Evolutionary conservation across 2,329 filamentous ascomycete genomes (phyloP).

Genomic region (Phyllosticta citrichinensis): DNA sequence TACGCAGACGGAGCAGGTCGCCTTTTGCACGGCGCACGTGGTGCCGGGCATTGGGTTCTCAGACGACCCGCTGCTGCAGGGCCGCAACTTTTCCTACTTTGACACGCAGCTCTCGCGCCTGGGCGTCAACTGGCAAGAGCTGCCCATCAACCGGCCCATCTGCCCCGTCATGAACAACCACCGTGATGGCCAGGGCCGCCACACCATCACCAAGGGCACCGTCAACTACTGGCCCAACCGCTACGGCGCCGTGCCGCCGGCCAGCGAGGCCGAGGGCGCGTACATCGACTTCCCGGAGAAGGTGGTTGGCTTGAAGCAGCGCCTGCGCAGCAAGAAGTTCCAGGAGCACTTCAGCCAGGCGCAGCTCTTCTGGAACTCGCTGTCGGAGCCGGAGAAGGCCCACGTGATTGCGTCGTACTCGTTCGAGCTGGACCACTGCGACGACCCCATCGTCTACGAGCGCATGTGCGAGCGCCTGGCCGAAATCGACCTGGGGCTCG

Average conservation of each 20-base stretch:
- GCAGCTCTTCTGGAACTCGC: slow-evolving; percentile 73
- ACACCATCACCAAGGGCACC: slow-evolving; percentile 62
- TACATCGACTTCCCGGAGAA: slow-evolving; percentile 60
- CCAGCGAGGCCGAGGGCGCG: slow-evolving; percentile 50
- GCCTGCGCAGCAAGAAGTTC: slow-evolving; percentile 63
- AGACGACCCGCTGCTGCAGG: slow-evolving; percentile 64
- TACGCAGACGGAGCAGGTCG: slow-evolving; percentile 70
- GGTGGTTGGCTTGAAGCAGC: slow-evolving; percentile 59
- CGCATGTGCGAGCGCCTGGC: slow-evolving; percentile 57
- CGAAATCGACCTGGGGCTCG: slow-evolving; percentile 63
- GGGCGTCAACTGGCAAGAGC: slow-evolving; percentile 64
- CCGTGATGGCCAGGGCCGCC: slow-evolving; percentile 62
- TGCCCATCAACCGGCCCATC: slow-evolving; percentile 67
- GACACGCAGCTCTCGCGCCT: slow-evolving; percentile 62
- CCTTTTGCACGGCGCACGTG: slow-evolving; percentile 72
- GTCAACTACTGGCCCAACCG: slow-evolving; percentile 77
- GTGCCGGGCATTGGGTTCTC: slow-evolving; percentile 71
- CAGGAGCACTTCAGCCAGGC: slow-evolving; percentile 68
- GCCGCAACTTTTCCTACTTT: slow-evolving; percentile 58
- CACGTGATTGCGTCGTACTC: slow-evolving; percentile 52
- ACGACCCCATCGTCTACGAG: slow-evolving; percentile 66
- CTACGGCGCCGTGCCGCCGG: slow-evolving; percentile 53
- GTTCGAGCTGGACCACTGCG: slow-evolving; percentile 73
- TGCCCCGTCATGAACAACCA: slow-evolving; percentile 69
- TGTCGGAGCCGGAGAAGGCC: slow-evolving; percentile 54